Percentiles rank a stretch among this genome's conserved stretches.
Conservation (phyloP, 768 basidiomycete genomes). For the Panaeolus cyanescens region DNA sequence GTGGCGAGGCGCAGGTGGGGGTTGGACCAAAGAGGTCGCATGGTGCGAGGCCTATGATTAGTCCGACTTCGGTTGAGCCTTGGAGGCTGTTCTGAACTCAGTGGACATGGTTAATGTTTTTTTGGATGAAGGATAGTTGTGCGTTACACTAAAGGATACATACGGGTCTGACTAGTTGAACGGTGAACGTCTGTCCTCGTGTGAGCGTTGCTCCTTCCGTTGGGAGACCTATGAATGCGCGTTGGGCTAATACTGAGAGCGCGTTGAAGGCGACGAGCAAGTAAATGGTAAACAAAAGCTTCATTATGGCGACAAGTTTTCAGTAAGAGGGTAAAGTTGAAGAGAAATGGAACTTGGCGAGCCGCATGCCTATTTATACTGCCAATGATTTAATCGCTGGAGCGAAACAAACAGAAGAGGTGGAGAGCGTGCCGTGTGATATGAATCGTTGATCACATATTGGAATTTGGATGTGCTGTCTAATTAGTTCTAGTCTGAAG, state of each 20-base stretch:
- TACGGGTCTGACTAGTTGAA: conserved; percentile 3
- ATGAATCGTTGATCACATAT: background rate
- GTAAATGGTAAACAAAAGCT: background rate
- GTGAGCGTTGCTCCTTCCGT: background rate
- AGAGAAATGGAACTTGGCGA: background rate
- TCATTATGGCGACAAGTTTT: background rate
- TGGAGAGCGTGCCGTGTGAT: background rate
- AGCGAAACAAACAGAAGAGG: background rate
- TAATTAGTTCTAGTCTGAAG: background rate
- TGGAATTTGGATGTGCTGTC: background rate
- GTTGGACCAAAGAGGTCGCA: background rate
- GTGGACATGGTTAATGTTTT: no score
- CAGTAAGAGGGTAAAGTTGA: background rate
- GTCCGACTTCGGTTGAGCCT: conserved; percentile 6
- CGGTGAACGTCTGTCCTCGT: background rate
- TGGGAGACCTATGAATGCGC: background rate
- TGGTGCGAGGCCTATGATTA: background rate
- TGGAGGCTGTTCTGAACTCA: background rate
- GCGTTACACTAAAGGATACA: background rate
- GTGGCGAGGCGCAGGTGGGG: background rate
- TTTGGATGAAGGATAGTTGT: background rate
- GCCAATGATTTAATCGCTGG: background rate
- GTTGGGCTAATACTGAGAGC: background rate
- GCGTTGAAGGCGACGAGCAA: background rate
- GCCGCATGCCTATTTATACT: background rate